Base-by-base conservation (phyloP, 2,329 filamentous ascomycete genomes). In the Cyanodermella asteris region DNA sequence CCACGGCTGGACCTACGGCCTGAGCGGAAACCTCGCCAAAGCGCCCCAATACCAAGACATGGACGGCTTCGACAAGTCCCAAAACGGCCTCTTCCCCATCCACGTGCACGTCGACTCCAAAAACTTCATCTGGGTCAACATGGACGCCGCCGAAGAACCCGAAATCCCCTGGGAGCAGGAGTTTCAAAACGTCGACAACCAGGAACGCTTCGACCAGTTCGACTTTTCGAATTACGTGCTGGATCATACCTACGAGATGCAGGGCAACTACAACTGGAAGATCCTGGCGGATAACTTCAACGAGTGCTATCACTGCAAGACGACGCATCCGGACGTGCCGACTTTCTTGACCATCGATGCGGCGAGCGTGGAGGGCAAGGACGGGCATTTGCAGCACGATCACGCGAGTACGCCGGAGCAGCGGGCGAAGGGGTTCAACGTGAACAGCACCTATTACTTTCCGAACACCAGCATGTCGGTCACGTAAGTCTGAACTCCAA, bases 221-320 rank as follows among this genome's bases (percentile, higher is more conserved):
- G 46, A 59, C 36, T 60, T 57, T 33, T 50, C 55, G 1, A 47
- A 65, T 25, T 71, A 65, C 38, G 38, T 44, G 10, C 68, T 65
- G 33, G 61, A 67, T 34, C 61, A 67, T 38, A 43, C 44, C 16
- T 67, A 60, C 59, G 53, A 63, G 34, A 57, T 64, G 53, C 54
- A 62, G 24, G 56, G 56, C 1, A 51, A 56, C 16, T 63, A 57
- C 39, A 67, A 67, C 46, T 68, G 63, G 63, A 68, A 68, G 46
- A 56, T 60, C 13, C 41, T 65, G 16, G 56, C 57, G 9, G 65
- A 71, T 38, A 69, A 71, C 47, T 72, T 67, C 50, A 72, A 72
- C 39, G 64, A 45, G 32, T 45, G 43, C 32, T 44, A 45, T 15
- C 39, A 41, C 25, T 38, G 12, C 24, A 38, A n/a, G n/a, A n/a